phyloP scores from a whole-genome alignment of 2,329 filamentous ascomycete species.

The Fusarium mangiferae region DNA sequence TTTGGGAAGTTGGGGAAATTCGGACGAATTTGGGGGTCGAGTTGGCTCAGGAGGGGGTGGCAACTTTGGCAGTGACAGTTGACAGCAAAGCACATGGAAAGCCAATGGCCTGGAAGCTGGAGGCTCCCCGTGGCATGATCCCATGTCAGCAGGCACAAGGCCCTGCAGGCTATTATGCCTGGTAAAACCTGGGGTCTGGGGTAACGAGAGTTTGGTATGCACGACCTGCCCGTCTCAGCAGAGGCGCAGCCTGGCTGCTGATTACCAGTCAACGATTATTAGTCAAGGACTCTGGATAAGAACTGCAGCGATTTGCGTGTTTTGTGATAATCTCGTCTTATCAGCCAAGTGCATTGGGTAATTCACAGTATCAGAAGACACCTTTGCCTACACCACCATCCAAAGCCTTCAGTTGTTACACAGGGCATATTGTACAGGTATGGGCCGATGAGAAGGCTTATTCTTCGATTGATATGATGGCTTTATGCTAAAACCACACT shows the following conservation, averaged over 20 bases:
- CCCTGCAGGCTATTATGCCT: conserved; percentile 17
- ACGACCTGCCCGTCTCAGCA: conserved; percentile 13
- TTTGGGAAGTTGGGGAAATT: conserved; percentile 37
- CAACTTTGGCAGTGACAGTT: conserved; percentile 8
- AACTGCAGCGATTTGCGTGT: neutral
- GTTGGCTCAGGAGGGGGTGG: neutral
- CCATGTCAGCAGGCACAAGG: conserved; percentile 27
- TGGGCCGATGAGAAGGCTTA: neutral
- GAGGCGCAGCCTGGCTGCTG: conserved; percentile 22
- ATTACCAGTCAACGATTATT: conserved; percentile 9
- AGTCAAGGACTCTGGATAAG: neutral
- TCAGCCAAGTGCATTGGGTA: neutral
- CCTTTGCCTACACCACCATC: neutral
- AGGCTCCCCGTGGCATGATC: conserved; percentile 24
- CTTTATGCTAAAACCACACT: neutral
- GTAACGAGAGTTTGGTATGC: conserved; percentile 20
- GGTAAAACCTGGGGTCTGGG: conserved; percentile 34
- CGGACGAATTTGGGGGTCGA: conserved; percentile 30
- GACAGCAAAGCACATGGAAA: conserved; percentile 15
- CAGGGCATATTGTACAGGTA: neutral
- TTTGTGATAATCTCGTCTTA: neutral
- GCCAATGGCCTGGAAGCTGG: conserved; percentile 8
- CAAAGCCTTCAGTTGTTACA: neutral
- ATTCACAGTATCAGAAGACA: conserved; percentile 17
- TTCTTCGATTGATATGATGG: neutral